phyloP scores from a whole-genome alignment of 2,329 filamentous ascomycete species.

The Knufia fluminis region DNA sequence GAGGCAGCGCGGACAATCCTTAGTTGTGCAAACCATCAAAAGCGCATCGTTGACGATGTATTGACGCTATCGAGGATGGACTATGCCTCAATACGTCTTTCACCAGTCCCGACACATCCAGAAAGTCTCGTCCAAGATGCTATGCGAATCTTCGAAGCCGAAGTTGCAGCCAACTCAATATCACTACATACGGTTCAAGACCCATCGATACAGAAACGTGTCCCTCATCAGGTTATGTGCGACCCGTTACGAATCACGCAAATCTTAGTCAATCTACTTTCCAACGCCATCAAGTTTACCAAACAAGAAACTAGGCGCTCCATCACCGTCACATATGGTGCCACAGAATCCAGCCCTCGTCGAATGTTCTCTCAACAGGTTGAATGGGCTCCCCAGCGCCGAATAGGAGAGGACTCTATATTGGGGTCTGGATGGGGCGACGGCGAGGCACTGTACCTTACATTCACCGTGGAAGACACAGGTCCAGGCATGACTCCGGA shows the following conservation, averaged over 20 bases:
- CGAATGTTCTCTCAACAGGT: background rate
- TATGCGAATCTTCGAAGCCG: conserved; percentile 68
- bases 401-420: conserved; percentile 21
- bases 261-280: conserved; percentile 50
- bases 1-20: conserved; percentile 69
- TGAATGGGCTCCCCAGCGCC: conserved; percentile 1
- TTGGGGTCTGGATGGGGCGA: conserved; percentile 43
- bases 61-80: conserved; percentile 67
- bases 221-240: conserved; percentile 24
- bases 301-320: conserved; percentile 15
- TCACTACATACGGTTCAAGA: conserved; percentile 11
- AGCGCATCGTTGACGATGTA: conserved; percentile 65
- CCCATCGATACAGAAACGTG: background rate
- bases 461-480: conserved; percentile 67
- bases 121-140: conserved; percentile 56
- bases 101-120: conserved; percentile 59
- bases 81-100: conserved; percentile 61
- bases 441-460: conserved; percentile 53
- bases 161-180: conserved; percentile 36
- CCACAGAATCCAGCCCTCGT: background rate
- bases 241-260: conserved; percentile 50
- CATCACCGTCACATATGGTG: background rate
- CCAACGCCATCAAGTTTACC: conserved; percentile 54
- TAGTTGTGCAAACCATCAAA: conserved; percentile 69
- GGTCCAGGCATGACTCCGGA: conserved; percentile 62